Evolutionary conservation across 768 basidiomycete genomes (phyloP).

Genomic region (Tricholoma matsutake): DNA sequence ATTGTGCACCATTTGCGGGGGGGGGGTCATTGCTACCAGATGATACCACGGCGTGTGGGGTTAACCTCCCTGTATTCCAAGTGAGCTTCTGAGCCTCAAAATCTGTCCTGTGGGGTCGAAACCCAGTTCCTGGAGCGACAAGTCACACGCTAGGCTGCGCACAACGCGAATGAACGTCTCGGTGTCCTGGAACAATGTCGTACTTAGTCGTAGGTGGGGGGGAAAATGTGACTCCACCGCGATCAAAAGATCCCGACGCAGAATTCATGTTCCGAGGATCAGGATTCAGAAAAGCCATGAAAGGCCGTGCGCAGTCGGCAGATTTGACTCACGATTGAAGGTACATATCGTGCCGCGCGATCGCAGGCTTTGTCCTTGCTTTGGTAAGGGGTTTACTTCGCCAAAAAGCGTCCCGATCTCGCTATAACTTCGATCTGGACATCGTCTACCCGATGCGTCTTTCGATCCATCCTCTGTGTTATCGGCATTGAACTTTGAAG

Average conservation of each 20-base stretch:
- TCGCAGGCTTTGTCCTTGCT: conserved; percentile 12
- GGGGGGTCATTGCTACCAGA: conserved; percentile 4
- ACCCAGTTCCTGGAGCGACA: conserved; percentile 16
- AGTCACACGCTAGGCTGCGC: conserved; percentile 11
- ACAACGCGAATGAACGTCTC: conserved; percentile 3
- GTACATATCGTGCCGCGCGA: conserved; percentile 2
- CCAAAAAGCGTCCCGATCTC: conserved; percentile 11
- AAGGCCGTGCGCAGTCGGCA: conserved; percentile 27
- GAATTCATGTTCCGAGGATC: conserved; percentile 15
- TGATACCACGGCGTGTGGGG: conserved; percentile 6
- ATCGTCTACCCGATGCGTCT: not conserved
- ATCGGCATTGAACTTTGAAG: not conserved
- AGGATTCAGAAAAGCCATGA: conserved; percentile 24
- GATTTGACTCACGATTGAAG: conserved; percentile 15
- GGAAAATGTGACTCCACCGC: conserved; percentile 25
- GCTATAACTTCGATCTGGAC: conserved; percentile 4
- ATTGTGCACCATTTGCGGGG: conserved; percentile 1
- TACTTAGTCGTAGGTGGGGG: conserved; percentile 19
- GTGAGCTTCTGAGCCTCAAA: not conserved
- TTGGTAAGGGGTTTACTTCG: conserved; percentile 11
- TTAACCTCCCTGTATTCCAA: not conserved
- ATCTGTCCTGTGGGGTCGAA: conserved; percentile 9
- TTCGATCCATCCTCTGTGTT: not conserved
- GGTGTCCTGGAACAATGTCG: conserved; percentile 18
- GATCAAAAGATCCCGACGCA: conserved; percentile 29